Percentiles rank a stretch among this genome's conserved stretches.
Conservation (phyloP, 2,329 filamentous ascomycete genomes). For the Karstenula rhodostoma region DNA sequence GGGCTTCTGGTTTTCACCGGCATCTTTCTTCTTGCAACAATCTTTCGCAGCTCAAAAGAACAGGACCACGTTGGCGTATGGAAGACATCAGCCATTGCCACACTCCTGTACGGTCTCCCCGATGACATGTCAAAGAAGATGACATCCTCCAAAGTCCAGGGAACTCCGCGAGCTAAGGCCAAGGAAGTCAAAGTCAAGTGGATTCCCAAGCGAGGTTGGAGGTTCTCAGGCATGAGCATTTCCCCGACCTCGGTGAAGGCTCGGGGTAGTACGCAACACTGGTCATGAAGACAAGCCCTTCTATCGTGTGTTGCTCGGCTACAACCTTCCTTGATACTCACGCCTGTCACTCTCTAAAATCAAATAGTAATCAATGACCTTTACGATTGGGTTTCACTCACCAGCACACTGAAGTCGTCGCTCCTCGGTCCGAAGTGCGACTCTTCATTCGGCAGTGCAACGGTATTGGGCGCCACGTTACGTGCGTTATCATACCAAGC, state of each 20-base stretch:
- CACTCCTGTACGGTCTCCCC: conserved; percentile 21
- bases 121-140: conserved; percentile 23
- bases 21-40: conserved; percentile 33
- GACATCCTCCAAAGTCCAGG: not conserved
- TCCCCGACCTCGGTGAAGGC: conserved; percentile 12
- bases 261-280: too few species aligned
- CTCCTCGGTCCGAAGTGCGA: too few species aligned
- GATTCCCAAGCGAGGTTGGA: conserved; percentile 18
- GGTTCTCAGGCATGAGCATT: conserved; percentile 14
- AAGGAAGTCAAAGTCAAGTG: conserved; percentile 19
- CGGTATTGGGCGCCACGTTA: too few species aligned
- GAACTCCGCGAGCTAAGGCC: conserved; percentile 20
- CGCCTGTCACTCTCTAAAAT: too few species aligned
- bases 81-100: conserved; percentile 30
- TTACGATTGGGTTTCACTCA: too few species aligned
- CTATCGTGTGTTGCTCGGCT: too few species aligned
- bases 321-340: too few species aligned
- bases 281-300: too few species aligned
- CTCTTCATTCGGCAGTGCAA: too few species aligned
- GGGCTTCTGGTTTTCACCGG: conserved; percentile 23
- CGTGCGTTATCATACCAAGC: too few species aligned
- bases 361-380: too few species aligned
- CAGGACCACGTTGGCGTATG: conserved; percentile 26
- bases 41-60: conserved; percentile 24
- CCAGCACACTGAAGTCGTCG: too few species aligned